These are phyloP conservation scores for Plasmodium yoelii DNA, from an alignment of 169 alveolate genomes.

Conservation along the genomic window DNA sequence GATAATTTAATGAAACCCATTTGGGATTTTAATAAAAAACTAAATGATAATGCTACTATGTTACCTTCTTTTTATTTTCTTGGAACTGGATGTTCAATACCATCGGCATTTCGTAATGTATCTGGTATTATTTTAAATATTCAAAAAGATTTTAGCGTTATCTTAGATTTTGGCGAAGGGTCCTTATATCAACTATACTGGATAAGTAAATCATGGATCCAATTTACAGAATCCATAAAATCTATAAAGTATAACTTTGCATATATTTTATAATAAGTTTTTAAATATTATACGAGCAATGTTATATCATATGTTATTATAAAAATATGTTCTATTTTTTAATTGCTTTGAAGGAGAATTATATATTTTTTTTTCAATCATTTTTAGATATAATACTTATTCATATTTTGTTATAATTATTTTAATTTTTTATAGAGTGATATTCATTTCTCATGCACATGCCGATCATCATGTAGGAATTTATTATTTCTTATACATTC, in stretches of 20 bases:
- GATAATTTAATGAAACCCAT: slow-evolving; percentile 70
- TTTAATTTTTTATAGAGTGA: slow-evolving; percentile 74
- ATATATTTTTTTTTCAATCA: background rate
- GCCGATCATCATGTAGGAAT: slow-evolving; percentile 92
- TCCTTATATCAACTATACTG: slow-evolving; percentile 89
- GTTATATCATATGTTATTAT: background rate
- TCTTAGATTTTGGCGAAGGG: slow-evolving; percentile 94
- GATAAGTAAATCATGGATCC: slow-evolving; percentile 79
- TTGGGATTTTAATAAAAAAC: slow-evolving; percentile 66
- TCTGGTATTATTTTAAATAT: slow-evolving; percentile 86
- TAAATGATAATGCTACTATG: slow-evolving; percentile 8
- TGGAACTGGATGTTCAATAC: slow-evolving; percentile 94
- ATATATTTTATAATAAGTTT: background rate
- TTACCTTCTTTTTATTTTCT: slow-evolving; percentile 87
- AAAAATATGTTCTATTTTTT: background rate
- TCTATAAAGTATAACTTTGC: slow-evolving; percentile 74
- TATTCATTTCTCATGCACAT: slow-evolving; percentile 90
- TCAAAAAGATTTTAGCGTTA: slow-evolving; percentile 81
- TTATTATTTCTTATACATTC: slow-evolving; percentile 80
- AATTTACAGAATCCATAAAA: slow-evolving; percentile 65
- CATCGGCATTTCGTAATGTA: slow-evolving; percentile 92
- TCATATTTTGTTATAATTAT: background rate
- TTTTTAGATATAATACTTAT: background rate
- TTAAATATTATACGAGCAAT: too few species aligned
- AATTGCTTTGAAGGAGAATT: background rate